Conservation (phyloP, 2,329 filamentous ascomycete species). For the Plenodomus tracheiphilus region DNA sequence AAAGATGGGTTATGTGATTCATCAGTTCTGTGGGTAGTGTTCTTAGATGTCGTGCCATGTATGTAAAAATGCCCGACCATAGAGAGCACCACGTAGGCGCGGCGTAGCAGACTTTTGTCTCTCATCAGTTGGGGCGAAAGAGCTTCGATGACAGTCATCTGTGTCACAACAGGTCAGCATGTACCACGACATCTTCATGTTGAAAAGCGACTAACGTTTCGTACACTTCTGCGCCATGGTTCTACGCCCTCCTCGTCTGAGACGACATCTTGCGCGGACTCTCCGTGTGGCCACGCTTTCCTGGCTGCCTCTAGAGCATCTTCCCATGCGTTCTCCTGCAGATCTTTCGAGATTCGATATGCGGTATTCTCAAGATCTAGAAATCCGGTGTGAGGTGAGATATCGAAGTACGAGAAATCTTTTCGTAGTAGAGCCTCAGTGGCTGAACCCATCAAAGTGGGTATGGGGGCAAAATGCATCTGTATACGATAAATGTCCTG, state of each 20-base stretch:
- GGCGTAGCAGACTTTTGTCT: background rate
- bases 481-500: background rate
- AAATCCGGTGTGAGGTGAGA: background rate
- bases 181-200: background rate
- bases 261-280: background rate
- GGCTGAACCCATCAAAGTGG: background rate
- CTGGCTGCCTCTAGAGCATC: background rate
- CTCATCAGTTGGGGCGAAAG: background rate
- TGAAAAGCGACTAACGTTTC: background rate
- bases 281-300: background rate
- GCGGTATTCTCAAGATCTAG: background rate
- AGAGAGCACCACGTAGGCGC: background rate
- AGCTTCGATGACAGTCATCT: background rate
- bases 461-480: background rate
- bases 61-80: background rate
- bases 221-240: background rate
- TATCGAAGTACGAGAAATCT: background rate
- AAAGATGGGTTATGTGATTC: background rate
- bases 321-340: background rate
- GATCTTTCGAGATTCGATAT: background rate
- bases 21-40: background rate
- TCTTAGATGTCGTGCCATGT: background rate
- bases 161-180: background rate
- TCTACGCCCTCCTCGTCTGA: background rate
- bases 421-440: background rate